Evolutionary conservation across 2,329 filamentous ascomycete genomes (phyloP), one percentile per base, ranked within the genome.

Genomic region (Peltaster fructicola): DNA sequence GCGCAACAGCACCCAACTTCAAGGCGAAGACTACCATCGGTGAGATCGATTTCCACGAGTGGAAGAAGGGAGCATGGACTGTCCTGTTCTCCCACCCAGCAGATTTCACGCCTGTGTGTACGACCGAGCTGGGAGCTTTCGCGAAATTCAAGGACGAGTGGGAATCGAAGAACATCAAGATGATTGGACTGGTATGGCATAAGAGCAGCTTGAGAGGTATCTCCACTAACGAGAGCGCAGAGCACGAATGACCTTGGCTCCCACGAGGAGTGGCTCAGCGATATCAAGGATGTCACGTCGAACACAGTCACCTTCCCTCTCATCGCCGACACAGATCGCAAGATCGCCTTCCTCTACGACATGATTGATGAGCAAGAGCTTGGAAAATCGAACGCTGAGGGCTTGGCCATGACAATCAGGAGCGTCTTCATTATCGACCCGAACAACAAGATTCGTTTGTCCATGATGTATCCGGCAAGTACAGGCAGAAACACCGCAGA

Each of bases 371-470:
- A 47, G 25, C 40, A 47, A 18, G 47, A 52, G 31, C 26, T 51
- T 14, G 36, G 39, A 14, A 49, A 50, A 24, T 38, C 49, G 12
- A 41, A 41, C 24, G 31, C 43, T 24, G 45, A 45, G 31, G 52
- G 52, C 41, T 77, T 85, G 41, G 81, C 82, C 29, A 85, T 91
- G 59, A 92, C 84, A 42, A 91, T 93, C 58, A 80, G 84, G 45
- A 81, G 77, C 41, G 84, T 92, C 49, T 92, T 90, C 65, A 65
- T 92, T 58, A 88, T 92, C 53, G 82, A 92, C 61, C 82, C 82
- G 36, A 71, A 69, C 55, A 92, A 91, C 73, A 85, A 75, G 54
- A 88, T 92, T 57, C 75, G 84, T 43, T 71, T 84, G 50, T 90
- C 81, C 52, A 76, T 92, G 61, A 73, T 78, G 48, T 93, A 92